These are phyloP conservation scores for Aristolochia californica DNA, from an alignment of 164 flowering plant species.

Conservation along the genomic window DNA sequence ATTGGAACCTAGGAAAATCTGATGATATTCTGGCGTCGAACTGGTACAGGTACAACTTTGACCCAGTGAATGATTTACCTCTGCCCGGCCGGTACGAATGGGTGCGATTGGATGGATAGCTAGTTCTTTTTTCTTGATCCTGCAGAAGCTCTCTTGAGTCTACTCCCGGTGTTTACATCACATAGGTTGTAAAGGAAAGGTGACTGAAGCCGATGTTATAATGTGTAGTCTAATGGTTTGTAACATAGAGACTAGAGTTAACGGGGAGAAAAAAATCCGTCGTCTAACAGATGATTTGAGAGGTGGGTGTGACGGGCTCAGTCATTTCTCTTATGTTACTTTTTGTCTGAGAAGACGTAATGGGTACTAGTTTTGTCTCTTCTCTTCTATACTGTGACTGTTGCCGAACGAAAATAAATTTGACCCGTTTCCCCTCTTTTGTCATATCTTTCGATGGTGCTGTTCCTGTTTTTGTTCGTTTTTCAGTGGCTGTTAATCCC, in stretches of 20 bases:
- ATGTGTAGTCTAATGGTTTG: constrained; percentile 51
- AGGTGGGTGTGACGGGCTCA: constrained; percentile 9
- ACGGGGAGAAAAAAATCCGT: too few species aligned
- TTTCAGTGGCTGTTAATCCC: too few species aligned
- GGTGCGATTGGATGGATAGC: constrained; percentile 40
- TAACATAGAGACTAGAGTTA: constrained; percentile 40
- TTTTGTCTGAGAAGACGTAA: too few species aligned
- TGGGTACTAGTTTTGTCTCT: too few species aligned
- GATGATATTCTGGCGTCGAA: not conserved
- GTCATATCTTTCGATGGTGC: not conserved
- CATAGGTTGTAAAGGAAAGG: constrained; percentile 20
- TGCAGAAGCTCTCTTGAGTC: too few species aligned
- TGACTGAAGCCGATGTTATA: constrained; percentile 16
- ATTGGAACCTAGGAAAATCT: too few species aligned
- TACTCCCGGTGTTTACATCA: too few species aligned
- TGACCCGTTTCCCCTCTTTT: constrained; percentile 22
- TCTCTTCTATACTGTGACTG: constrained; percentile 32
- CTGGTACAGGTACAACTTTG: constrained; percentile 78
- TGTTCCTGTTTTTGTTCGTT: too few species aligned
- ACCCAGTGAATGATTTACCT: constrained; percentile 54
- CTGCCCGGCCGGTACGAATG: constrained; percentile 80
- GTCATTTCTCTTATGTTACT: constrained; percentile 20
- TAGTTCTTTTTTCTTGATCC: too few species aligned
- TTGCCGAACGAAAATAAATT: constrained; percentile 29
- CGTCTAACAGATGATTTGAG: constrained; percentile 43